A percentile compares a stretch with the other conserved stretches of the same genome.
Evolutionary conservation across 2,329 filamentous ascomycete species (phyloP).

Genomic region (Colletotrichum abscissum): DNA sequence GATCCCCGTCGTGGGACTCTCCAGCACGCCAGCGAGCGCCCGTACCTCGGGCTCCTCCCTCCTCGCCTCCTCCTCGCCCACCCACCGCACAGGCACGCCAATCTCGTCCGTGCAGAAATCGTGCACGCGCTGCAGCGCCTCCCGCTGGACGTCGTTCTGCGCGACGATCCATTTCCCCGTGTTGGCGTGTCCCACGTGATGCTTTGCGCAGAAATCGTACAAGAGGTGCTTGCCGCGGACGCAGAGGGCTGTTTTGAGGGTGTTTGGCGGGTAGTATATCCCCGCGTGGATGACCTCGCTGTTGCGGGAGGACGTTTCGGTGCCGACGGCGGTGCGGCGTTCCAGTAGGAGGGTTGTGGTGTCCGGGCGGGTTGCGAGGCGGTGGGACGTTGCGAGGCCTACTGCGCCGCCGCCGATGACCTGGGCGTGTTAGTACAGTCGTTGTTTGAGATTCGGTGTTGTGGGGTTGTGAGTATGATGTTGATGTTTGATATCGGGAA

Average conservation of each 20-base stretch:
- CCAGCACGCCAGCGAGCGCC: conserved; percentile 79
- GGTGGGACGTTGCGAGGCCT: conserved; percentile 81
- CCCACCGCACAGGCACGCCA: conserved; percentile 78
- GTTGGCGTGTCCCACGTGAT: conserved; percentile 77
- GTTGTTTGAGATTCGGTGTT: not conserved
- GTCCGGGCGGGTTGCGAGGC: conserved; percentile 72
- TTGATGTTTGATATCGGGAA: not conserved
- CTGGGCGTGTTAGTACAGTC: conserved; percentile 42
- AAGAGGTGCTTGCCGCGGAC: conserved; percentile 80
- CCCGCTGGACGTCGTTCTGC: conserved; percentile 78
- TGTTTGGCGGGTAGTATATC: conserved; percentile 81
- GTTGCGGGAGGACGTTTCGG: conserved; percentile 90
- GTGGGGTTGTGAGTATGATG: not conserved
- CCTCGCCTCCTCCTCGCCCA: conserved; percentile 71
- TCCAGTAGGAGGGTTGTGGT: conserved; percentile 83
- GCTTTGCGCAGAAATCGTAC: conserved; percentile 78
- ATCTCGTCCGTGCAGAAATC: conserved; percentile 51
- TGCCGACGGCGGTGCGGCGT: conserved; percentile 79
- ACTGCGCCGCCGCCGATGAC: conserved; percentile 74
- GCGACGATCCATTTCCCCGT: conserved; percentile 97
- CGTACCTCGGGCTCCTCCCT: conserved; percentile 79
- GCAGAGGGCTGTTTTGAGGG: conserved; percentile 87
- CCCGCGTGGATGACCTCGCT: conserved; percentile 97
- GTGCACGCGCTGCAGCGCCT: conserved; percentile 66
- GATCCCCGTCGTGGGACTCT: conserved; percentile 88